Evolutionary conservation across 179 eudicot genomes (phyloP).

Genomic region (Corrigiola litoralis): DNA sequence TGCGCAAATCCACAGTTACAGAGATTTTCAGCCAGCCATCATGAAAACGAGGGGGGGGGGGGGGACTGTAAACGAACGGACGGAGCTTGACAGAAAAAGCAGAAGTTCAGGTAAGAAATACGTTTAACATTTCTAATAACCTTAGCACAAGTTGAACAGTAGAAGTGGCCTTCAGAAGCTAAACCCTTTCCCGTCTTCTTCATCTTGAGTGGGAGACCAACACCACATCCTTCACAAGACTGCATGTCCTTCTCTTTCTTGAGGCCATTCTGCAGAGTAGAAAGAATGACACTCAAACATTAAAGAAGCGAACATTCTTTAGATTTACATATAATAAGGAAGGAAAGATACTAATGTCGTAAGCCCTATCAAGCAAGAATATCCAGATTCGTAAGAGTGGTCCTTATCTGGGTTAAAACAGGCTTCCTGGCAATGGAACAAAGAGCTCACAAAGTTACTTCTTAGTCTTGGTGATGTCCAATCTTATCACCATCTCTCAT

Average conservation of each 20-base stretch:
- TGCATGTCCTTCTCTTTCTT: slow-evolving; percentile 32
- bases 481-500: too few species aligned
- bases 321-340: neutral
- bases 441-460: too few species aligned
- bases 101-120: neutral
- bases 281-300: neutral
- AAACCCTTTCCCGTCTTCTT: slow-evolving; percentile 43
- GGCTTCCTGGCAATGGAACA: too few species aligned
- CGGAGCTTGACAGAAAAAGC: neutral
- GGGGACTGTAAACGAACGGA: neutral
- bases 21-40: neutral
- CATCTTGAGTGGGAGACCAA: slow-evolving; percentile 43
- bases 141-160: slow-evolving; percentile 85
- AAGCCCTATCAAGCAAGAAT: too few species aligned
- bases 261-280: slow-evolving; percentile 37
- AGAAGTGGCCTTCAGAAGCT: slow-evolving; percentile 47
- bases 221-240: slow-evolving; percentile 79
- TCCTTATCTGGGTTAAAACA: too few species aligned
- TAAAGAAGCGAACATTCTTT: neutral
- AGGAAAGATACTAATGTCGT: too few species aligned
- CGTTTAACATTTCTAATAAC: slow-evolving; percentile 37
- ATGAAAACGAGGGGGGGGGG: neutral
- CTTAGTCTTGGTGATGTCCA: too few species aligned
- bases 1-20: neutral
- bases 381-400: too few species aligned